Percentiles rank a stretch among this genome's conserved stretches.
These are phyloP conservation scores for Tolypocladium sp. DNA, from an alignment of 2,329 filamentous ascomycete species.

Conservation along the genomic window DNA sequence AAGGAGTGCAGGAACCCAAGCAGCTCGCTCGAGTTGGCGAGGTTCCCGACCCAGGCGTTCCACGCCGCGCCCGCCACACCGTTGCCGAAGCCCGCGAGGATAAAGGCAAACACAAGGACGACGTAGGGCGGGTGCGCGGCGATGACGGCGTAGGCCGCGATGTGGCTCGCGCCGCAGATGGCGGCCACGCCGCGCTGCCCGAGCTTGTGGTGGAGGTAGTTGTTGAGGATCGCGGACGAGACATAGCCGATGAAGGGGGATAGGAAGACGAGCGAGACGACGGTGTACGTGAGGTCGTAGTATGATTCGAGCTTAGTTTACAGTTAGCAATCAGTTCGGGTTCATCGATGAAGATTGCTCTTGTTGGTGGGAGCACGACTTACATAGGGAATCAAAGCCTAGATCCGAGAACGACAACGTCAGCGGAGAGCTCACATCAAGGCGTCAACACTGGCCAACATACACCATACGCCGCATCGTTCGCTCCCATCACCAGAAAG, in stretches of 20 bases:
- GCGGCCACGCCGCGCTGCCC: slow-evolving; percentile 55
- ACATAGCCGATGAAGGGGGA: slow-evolving; percentile 57
- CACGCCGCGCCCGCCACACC: slow-evolving; percentile 55
- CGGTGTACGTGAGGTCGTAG: slow-evolving; percentile 50
- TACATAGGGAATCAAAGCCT: slow-evolving; percentile 44
- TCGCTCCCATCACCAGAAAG: slow-evolving; percentile 48
- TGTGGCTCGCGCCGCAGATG: slow-evolving; percentile 51
- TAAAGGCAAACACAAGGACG: slow-evolving; percentile 54
- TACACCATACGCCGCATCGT: slow-evolving; percentile 50
- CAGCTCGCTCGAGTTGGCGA: slow-evolving; percentile 64
- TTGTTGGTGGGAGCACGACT: slow-evolving; percentile 9
- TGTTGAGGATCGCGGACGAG: slow-evolving; percentile 52
- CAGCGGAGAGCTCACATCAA: slow-evolving; percentile 9
- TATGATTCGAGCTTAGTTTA: slow-evolving; percentile 28
- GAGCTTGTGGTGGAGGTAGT: slow-evolving; percentile 23
- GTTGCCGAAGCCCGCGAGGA: slow-evolving; percentile 62
- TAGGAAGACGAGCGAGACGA: slow-evolving; percentile 58
- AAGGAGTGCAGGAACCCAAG: slow-evolving; percentile 64
- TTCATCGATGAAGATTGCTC: background rate
- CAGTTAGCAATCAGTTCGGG: background rate
- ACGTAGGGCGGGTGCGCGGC: slow-evolving; percentile 61
- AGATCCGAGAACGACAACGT: background rate
- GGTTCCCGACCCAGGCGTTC: slow-evolving; percentile 58
- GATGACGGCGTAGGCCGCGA: slow-evolving; percentile 56
- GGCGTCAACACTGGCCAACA: slow-evolving; percentile 14